Percentiles rank a stretch among this genome's conserved stretches.
Conservation (phyloP, 2,329 filamentous ascomycete species). For the Trichoderma sp. region DNA sequence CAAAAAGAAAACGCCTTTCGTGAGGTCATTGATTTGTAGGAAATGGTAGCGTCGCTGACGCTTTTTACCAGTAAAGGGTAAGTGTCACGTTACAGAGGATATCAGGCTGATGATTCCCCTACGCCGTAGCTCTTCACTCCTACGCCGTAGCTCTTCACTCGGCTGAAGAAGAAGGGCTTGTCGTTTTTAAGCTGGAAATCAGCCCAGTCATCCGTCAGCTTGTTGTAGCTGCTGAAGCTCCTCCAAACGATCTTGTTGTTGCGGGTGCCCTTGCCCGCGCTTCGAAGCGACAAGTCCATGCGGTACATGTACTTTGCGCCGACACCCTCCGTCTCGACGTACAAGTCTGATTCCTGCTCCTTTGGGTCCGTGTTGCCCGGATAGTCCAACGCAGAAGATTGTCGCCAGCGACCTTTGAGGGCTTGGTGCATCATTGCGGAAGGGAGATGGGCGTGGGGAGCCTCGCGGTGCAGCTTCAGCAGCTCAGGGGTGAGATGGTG, state of each 20-base stretch:
- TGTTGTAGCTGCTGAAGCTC: constrained; percentile 88
- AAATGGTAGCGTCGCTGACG: neutral
- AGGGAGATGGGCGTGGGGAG: constrained; percentile 32
- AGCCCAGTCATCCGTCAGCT: constrained; percentile 84
- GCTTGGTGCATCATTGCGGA: constrained; percentile 66
- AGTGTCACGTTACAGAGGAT: neutral
- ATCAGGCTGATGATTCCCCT: constrained; percentile 19
- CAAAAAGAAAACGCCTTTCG: neutral
- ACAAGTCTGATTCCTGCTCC: constrained; percentile 63
- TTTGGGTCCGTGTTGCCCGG: constrained; percentile 23
- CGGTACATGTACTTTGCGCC: constrained; percentile 77
- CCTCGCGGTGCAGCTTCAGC: constrained; percentile 47
- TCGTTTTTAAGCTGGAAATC: constrained; percentile 69
- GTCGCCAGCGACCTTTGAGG: constrained; percentile 55
- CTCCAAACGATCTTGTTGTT: constrained; percentile 91
- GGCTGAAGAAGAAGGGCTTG: constrained; percentile 66
- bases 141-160: constrained; percentile 61
- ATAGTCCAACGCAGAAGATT: constrained; percentile 40
- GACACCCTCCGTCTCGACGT: constrained; percentile 84
- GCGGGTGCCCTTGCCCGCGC: constrained; percentile 59
- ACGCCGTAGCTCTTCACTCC: constrained; percentile 56
- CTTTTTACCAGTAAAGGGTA: too few species aligned
- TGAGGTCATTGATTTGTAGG: neutral
- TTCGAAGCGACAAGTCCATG: constrained; percentile 72
- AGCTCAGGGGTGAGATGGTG: constrained; percentile 75